These are phyloP conservation scores for Mycena floridula DNA, from an alignment of 768 basidiomycete species.

Conservation along the genomic window DNA sequence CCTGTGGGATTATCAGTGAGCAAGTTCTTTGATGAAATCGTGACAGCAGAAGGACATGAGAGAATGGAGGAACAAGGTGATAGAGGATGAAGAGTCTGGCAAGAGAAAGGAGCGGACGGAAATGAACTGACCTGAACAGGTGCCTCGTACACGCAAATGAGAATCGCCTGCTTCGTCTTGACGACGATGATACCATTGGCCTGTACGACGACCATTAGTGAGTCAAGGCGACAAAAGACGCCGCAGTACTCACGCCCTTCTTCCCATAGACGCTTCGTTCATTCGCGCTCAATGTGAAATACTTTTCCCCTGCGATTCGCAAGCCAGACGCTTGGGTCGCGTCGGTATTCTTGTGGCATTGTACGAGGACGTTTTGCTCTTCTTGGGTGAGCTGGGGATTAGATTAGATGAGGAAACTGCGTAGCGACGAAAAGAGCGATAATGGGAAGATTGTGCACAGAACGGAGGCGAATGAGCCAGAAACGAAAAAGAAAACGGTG, in stretches of 20 bases:
- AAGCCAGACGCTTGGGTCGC: conserved; percentile 52
- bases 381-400: conserved; percentile 48
- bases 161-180: conserved; percentile 80
- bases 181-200: conserved; percentile 68
- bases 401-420: neutral
- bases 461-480: conserved; percentile 1
- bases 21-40: no score
- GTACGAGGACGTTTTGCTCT: conserved; percentile 57
- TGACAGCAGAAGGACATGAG: no score
- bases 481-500: neutral
- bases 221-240: conserved; percentile 2
- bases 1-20: no score
- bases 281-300: conserved; percentile 51
- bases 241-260: conserved; percentile 53
- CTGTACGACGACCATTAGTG: conserved; percentile 28
- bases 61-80: no score
- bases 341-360: conserved; percentile 36
- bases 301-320: conserved; percentile 65
- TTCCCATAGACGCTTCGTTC: conserved; percentile 64
- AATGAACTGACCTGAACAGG: no score
- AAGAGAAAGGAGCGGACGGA: no score
- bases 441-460: neutral
- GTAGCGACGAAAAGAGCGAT: neutral
- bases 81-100: no score
- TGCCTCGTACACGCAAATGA: conserved; percentile 68